These are phyloP conservation scores for Harringtonia lauricola DNA, from an alignment of 2,329 filamentous ascomycete genomes.

Conservation along the genomic window DNA sequence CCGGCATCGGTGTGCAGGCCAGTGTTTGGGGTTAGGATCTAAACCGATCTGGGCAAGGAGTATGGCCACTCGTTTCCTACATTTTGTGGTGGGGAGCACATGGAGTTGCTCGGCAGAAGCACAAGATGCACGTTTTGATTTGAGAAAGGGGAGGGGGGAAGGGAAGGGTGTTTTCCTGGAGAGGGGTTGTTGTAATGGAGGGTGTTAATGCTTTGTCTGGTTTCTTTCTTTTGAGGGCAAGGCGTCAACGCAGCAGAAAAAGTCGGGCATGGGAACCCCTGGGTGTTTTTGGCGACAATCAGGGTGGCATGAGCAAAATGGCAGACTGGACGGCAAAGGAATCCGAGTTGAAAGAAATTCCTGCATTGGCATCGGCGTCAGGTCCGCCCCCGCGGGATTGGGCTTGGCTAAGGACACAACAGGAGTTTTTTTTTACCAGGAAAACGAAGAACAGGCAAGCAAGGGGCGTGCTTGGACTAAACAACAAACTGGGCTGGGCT, in stretches of 20 bases:
- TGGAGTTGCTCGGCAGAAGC: too few relatives aligned
- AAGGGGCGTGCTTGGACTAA: neutral
- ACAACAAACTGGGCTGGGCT: neutral
- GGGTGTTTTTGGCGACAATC: conserved; percentile 2
- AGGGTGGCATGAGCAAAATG: neutral
- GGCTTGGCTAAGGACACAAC: conserved; percentile 6
- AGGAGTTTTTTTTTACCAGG: conserved; percentile 4
- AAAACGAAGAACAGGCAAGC: neutral
- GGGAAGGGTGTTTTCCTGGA: neutral
- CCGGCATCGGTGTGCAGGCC: conserved; percentile 73
- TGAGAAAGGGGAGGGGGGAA: neutral
- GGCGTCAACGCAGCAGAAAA: conserved; percentile 4
- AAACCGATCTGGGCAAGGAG: too few relatives aligned
- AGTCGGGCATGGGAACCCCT: conserved; percentile 1
- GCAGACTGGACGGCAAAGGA: conserved; percentile 1
- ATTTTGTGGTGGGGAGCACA: too few relatives aligned
- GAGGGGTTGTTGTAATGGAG: neutral
- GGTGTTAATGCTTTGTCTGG: neutral
- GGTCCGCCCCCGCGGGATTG: conserved; percentile 3
- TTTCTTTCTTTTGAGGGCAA: conserved; percentile 2
- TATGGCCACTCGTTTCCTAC: too few relatives aligned
- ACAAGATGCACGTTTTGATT: neutral
- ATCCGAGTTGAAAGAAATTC: conserved; percentile 2
- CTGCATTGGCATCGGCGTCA: conserved; percentile 11
- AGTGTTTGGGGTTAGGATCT: conserved; percentile 76